These are phyloP conservation scores for Glycine tomentella DNA, from an alignment of 306 rosid species.

Conservation along the genomic window DNA sequence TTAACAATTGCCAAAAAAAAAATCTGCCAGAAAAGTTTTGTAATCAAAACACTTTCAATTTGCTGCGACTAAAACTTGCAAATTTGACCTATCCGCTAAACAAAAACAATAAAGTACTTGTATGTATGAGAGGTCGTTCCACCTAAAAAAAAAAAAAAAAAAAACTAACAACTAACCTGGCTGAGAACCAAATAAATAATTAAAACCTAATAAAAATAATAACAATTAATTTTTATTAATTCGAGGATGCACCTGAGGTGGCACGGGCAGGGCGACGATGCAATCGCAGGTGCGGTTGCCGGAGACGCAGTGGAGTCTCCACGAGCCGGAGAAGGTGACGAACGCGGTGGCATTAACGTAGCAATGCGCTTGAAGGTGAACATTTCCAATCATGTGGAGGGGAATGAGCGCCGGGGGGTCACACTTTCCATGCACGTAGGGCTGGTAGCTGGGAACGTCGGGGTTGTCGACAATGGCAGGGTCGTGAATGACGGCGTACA, in stretches of 20 bases:
- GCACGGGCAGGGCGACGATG: slow-evolving; percentile 75
- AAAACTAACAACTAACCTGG: too few species aligned
- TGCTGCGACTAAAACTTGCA: too few species aligned
- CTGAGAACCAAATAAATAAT: too few species aligned
- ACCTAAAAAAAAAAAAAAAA: too few species aligned
- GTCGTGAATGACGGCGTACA: slow-evolving; percentile 70
- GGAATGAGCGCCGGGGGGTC: slow-evolving; percentile 88
- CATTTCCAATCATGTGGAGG: slow-evolving; percentile 59
- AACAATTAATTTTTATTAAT: too few species aligned
- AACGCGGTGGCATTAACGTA: slow-evolving; percentile 55
- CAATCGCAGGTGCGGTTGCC: slow-evolving; percentile 64
- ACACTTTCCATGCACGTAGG: slow-evolving; percentile 83
- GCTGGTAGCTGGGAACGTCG: slow-evolving; percentile 91
- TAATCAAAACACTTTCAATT: too few species aligned
- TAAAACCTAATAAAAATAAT: too few species aligned
- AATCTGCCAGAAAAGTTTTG: too few species aligned
- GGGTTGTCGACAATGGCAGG: slow-evolving; percentile 90
- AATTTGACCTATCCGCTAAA: too few species aligned
- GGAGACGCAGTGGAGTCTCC: slow-evolving; percentile 86
- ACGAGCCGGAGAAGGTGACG: slow-evolving; percentile 57
- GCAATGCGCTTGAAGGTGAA: slow-evolving; percentile 64
- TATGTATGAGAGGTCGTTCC: too few species aligned
- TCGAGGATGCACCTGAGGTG: slow-evolving; percentile 40
- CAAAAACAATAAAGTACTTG: too few species aligned
- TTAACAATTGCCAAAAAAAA: too few species aligned